Percentiles rank a stretch among this genome's conserved stretches.
Conservation (phyloP, 257 asterid genomes). For the Salvia hispanica region DNA sequence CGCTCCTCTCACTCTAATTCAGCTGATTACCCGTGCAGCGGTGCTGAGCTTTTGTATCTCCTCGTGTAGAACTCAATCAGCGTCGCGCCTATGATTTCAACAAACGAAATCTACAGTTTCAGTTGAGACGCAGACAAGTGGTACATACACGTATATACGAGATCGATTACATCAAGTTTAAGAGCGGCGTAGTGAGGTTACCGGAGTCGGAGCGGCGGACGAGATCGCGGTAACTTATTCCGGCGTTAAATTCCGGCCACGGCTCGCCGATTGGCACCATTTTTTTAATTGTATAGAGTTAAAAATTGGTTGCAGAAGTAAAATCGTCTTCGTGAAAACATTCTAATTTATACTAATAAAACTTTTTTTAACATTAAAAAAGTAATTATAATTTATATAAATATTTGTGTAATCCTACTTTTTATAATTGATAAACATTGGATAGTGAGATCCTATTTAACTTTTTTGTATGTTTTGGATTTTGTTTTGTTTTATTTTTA, state of each 20-base stretch:
- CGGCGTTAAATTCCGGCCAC: constrained; percentile 84
- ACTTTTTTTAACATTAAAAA: too few species aligned
- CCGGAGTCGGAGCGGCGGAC: constrained; percentile 61
- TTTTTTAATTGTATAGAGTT: constrained; percentile 8
- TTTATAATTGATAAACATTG: too few species aligned
- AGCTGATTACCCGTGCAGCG: constrained; percentile 61
- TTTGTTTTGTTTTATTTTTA: too few species aligned
- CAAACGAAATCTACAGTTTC: neutral
- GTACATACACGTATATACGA: neutral
- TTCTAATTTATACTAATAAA: too few species aligned
- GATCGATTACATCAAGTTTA: neutral
- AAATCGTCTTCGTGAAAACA: neutral
- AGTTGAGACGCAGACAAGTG: neutral
- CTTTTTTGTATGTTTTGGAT: too few species aligned
- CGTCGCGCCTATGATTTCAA: constrained; percentile 50
- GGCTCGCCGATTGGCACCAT: constrained; percentile 57
- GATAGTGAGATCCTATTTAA: too few species aligned
- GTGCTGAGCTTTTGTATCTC: constrained; percentile 81
- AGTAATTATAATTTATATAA: too few species aligned
- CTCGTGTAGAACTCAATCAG: constrained; percentile 70
- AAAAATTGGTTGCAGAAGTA: neutral
- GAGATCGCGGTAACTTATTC: constrained; percentile 65
- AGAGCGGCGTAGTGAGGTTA: constrained; percentile 29
- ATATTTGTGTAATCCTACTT: too few species aligned
- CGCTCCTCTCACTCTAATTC: neutral